phyloP scores from a whole-genome alignment of 2,329 filamentous ascomycete species.

The Chaetomium sp. region DNA sequence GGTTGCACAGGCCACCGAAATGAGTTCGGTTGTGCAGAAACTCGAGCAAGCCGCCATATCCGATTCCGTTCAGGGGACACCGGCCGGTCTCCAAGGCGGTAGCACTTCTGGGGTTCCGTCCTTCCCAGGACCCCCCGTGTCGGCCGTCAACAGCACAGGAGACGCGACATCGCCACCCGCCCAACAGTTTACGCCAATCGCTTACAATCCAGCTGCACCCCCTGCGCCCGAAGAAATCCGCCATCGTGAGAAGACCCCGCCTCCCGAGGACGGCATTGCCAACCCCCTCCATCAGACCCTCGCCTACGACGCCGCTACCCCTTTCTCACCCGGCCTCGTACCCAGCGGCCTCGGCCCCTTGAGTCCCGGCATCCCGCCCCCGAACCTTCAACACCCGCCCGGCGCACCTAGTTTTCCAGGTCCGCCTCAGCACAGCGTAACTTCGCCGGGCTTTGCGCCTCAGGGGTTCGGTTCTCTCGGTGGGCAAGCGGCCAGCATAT shows the following conservation, averaged over 20 bases:
- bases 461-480: conserved; percentile 35
- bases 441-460: conserved; percentile 36
- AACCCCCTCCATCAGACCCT: conserved; percentile 55
- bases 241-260: conserved; percentile 74
- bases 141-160: conserved; percentile 25
- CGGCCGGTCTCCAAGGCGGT: conserved; percentile 9
- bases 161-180: conserved; percentile 27
- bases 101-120: conserved; percentile 25
- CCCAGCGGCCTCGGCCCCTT: conserved; percentile 41
- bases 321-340: conserved; percentile 47
- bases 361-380: conserved; percentile 33
- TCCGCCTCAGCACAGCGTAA: conserved; percentile 32
- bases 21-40: conserved; percentile 67
- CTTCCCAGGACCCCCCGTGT: conserved; percentile 38
- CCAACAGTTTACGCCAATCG: conserved; percentile 54
- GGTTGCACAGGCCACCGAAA: conserved; percentile 32
- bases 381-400: conserved; percentile 33
- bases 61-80: conserved; percentile 36
- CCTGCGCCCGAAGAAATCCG: conserved; percentile 65
- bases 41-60: conserved; percentile 66
- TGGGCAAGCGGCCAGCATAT: conserved; percentile 9
- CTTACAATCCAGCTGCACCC: conserved; percentile 75
- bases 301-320: conserved; percentile 46
- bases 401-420: conserved; percentile 36
- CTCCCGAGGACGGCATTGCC: conserved; percentile 58